Percentiles rank a stretch among this genome's conserved stretches.
Conservation (phyloP, 345 rosid species). For the Gossypium ekmanianum region DNA sequence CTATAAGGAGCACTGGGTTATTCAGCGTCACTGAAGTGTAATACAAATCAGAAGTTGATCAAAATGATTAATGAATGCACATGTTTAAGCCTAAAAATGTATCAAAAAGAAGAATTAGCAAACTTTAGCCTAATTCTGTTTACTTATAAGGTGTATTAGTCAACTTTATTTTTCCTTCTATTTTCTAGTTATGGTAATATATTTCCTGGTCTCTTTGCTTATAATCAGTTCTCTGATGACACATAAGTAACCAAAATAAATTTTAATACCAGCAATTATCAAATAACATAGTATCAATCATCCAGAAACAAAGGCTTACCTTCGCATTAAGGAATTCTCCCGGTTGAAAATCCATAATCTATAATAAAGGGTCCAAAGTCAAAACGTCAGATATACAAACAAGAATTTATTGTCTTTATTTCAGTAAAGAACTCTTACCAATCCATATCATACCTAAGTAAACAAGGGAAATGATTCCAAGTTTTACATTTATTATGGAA, state of each 20-base stretch:
- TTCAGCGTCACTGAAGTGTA: not conserved
- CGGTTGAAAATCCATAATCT: constrained; percentile 96
- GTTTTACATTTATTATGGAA: not conserved
- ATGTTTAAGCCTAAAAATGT: not conserved
- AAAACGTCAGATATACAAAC: constrained; percentile 11
- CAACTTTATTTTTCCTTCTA: not conserved
- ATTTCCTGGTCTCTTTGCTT: not conserved
- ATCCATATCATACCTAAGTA: not conserved
- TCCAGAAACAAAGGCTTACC: constrained; percentile 35
- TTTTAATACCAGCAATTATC: constrained; percentile 2
- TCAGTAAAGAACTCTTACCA: constrained; percentile 1
- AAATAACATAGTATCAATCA: constrained; percentile 11
- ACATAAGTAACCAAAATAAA: not conserved
- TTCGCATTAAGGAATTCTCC: constrained; percentile 90
- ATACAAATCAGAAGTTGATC: not conserved
- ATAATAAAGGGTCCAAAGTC: constrained; percentile 20
- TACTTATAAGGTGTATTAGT: not conserved
- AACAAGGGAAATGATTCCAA: not conserved
- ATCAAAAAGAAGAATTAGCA: not conserved
- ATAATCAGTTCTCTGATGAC: not conserved
- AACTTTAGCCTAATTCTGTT: not conserved
- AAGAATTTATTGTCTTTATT: not conserved
- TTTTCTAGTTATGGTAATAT: not conserved
- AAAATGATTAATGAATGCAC: not conserved
- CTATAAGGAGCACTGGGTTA: not conserved